A percentile compares a stretch with the other conserved stretches of the same genome.
Evolutionary conservation across 2,329 filamentous ascomycete genomes (phyloP).

Genomic region (Phialophora chinensis): DNA sequence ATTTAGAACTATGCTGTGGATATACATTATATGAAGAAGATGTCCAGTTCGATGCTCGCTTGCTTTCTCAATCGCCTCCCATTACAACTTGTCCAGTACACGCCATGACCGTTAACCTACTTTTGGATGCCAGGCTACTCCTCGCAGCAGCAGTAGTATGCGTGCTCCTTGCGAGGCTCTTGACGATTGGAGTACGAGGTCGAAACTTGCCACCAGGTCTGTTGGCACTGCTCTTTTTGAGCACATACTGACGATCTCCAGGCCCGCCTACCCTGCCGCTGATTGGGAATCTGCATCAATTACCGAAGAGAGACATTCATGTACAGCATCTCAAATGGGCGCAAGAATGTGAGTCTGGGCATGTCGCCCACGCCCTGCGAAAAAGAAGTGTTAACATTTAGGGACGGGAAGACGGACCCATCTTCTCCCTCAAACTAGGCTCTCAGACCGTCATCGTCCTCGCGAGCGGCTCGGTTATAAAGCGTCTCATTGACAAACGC

Average conservation of each 20-base stretch:
- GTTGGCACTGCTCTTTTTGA: background rate
- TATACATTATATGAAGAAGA: background rate
- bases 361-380: background rate
- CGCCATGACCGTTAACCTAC: background rate
- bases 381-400: slow-evolving; percentile 46
- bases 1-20: background rate
- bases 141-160: slow-evolving; percentile 28
- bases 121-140: background rate
- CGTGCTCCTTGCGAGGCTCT: slow-evolving; percentile 5
- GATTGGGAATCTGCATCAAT: slow-evolving; percentile 56
- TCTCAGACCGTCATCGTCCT: slow-evolving; percentile 57
- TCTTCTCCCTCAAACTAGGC: slow-evolving; percentile 60
- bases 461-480: slow-evolving; percentile 53
- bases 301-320: slow-evolving; percentile 52
- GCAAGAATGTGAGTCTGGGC: slow-evolving; percentile 52
- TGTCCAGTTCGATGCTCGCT: background rate
- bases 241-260: background rate
- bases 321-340: slow-evolving; percentile 61
- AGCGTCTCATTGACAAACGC: slow-evolving; percentile 58
- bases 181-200: background rate
- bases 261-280: slow-evolving; percentile 52
- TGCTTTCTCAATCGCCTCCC: background rate
- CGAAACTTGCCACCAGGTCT: slow-evolving; percentile 14
- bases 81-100: background rate
- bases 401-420: slow-evolving; percentile 43